Conservation (phyloP, 1,284 basidiomycete species). For the Pisolithus thermaeus region DNA sequence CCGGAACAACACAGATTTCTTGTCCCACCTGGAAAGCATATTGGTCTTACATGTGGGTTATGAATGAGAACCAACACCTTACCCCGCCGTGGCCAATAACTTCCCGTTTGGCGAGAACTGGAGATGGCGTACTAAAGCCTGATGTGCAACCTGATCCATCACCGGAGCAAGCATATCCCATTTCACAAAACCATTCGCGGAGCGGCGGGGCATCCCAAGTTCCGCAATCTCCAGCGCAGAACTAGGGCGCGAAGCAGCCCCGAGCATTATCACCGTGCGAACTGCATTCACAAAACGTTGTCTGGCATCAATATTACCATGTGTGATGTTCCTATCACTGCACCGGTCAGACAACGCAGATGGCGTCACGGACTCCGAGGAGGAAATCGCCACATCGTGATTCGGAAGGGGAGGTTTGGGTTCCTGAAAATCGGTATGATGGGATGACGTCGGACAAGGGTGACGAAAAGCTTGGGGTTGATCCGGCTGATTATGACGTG, state of each 20-base stretch:
- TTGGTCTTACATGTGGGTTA: background rate
- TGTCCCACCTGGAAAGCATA: background rate
- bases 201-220: too few relatives aligned
- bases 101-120: conserved; percentile 26
- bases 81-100: conserved; percentile 20
- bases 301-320: conserved; percentile 9
- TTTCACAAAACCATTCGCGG: too few relatives aligned
- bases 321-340: background rate
- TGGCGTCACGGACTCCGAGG: background rate
- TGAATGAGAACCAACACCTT: background rate
- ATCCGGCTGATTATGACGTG: conserved; percentile 18
- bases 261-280: conserved; percentile 23
- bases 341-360: background rate
- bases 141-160: background rate
- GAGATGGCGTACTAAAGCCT: conserved; percentile 22
- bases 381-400: conserved; percentile 6
- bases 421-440: conserved; percentile 17
- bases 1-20: background rate
- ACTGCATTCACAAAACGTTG: conserved; percentile 31
- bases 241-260: conserved; percentile 8
- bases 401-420: conserved; percentile 10
- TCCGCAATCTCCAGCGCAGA: too few relatives aligned
- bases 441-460: conserved; percentile 14
- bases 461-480: conserved; percentile 14
- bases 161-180: background rate